Evolutionary conservation across 345 rosid genomes (phyloP), one percentile per base, ranked within the genome.

Genomic region (Eucalyptus pauciflora): DNA sequence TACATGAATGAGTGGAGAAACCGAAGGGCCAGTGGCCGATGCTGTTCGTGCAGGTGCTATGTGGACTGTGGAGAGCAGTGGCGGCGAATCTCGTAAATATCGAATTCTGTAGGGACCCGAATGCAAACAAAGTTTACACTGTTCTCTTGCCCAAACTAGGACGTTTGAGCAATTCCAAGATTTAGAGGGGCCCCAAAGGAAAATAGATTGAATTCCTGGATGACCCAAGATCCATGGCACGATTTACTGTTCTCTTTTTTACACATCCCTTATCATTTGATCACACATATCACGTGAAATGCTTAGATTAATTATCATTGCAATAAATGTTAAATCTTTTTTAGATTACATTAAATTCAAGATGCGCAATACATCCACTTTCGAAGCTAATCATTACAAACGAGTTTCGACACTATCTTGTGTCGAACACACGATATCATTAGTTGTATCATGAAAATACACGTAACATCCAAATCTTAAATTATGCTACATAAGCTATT

Each of bases 341-440:
- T 56, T 0, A 69, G 43, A 33, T 33, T 69, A 9, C 43, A 17
- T 16, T 69, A 12, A 16, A 16, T 33, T 33, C 24, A 60, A 60
- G 16, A 5, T 7, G 2, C 4, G 43, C 43, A 69, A 0, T 33
- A 10, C 13, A 31, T 69, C 7, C 22, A 10, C 4, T 17, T 58
- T 69, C 2, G 2, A 69, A 69, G 4, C 12, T 18, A 33, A 69
- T 6, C 2, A 17, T 8, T 2, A 9, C 3, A 12, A 69, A 33
- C 0, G 4, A 33, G 43, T 69, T 10, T 69, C 0, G 0, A 69
- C 0, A 0, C 10, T 10, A 1, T 9, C 24, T 31, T 5, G 13
- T 16, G 43, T 8, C 45, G 7, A 33, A 37, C 7, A 0, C 1
- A 1, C 1, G 0, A 2, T 64, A 14, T 31, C 18, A 15, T 64